A percentile compares a stretch with the other conserved stretches of the same genome.
Conservation (phyloP, 768 basidiomycete genomes). For the Mycena sanguinolenta region DNA sequence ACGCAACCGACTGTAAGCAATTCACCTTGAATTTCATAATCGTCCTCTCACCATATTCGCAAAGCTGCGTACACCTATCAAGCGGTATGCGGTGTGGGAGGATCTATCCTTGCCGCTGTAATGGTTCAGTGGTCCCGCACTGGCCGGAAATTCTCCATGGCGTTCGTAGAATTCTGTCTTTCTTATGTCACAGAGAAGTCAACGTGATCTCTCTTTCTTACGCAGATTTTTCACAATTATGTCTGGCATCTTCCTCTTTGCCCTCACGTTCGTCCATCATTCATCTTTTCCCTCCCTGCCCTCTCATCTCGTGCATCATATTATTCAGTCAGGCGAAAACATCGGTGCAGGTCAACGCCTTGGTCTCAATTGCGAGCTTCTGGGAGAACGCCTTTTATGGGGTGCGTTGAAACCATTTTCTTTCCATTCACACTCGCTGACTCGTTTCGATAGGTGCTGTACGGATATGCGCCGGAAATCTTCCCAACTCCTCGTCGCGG, state of each 20-base stretch:
- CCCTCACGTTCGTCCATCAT: slow-evolving; percentile 64
- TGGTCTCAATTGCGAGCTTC: slow-evolving; percentile 36
- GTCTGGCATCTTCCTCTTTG: slow-evolving; percentile 71
- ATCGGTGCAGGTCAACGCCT: slow-evolving; percentile 50
- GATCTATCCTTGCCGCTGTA: slow-evolving; percentile 65
- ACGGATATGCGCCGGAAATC: slow-evolving; percentile 63
- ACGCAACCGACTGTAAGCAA: slow-evolving; percentile 51
- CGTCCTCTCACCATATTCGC: neutral
- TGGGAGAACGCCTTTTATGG: slow-evolving; percentile 39
- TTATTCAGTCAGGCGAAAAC: slow-evolving; percentile 65
- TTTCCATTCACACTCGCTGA: neutral
- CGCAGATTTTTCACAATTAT: slow-evolving; percentile 61
- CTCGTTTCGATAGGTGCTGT: slow-evolving; percentile 50
- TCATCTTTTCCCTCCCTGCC: slow-evolving; percentile 41
- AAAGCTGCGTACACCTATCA: slow-evolving; percentile 46
- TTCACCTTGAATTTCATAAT: slow-evolving; percentile 44
- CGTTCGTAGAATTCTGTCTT: slow-evolving; percentile 45
- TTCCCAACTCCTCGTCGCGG: slow-evolving; percentile 69
- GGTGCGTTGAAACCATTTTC: neutral
- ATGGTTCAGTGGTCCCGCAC: slow-evolving; percentile 43
- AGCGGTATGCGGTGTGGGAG: slow-evolving; percentile 65
- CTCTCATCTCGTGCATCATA: slow-evolving; percentile 51
- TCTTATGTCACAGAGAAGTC: slow-evolving; percentile 58
- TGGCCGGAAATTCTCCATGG: slow-evolving; percentile 35
- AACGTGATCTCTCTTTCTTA: slow-evolving; percentile 51